Evolutionary conservation across 1,284 basidiomycete species (phyloP), one percentile per base, ranked within the genome.

Genomic region (Bjerkandera adusta): DNA sequence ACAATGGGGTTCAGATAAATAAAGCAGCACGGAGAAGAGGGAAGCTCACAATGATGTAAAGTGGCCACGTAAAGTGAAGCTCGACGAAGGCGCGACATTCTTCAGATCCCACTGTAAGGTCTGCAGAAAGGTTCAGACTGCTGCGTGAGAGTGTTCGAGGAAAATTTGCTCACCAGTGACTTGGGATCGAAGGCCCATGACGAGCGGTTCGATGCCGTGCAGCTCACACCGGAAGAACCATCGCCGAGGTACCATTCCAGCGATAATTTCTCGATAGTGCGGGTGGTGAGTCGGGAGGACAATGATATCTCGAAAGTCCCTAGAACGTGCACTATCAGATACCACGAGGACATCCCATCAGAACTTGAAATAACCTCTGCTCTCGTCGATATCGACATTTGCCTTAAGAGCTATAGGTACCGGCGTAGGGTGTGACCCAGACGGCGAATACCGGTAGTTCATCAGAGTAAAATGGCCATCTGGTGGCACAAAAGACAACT

Each of bases 401-500:
- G 83, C 66, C 60, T 88, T 89, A 38, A 92, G 62, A 0, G 68
- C 56, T 44, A 92, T 71, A 0, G 92, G 89, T 4, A 92, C 63
- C 4, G 82, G 75, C 11, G 83, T 71, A 35, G 71, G 71, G 36
- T 77, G 56, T 24, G 59, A 46, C 0, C 57, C 70, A 40, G 69
- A 57, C 4, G 62, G 62, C 16, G 56, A 47, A 57, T 85, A 85
- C 24, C 89, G 85, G 62, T 97, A 97, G 58, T 93, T 89, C 64
- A 89, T 81, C 22, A 97, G 73, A 32, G 81, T 80, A 68, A 97
- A 98, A 52, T 81, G 81, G 8, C 95, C 95, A 59, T 98, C 95
- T 1, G 95, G 95, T 3, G 95, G 95, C 35, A 98, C 84, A 63
- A 98, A 98, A 1, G 92, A 95, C 43, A 98, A 72, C 0, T 79